Conservation (phyloP, 2,329 filamentous ascomycete species). For the Xylaria arbuscula region DNA sequence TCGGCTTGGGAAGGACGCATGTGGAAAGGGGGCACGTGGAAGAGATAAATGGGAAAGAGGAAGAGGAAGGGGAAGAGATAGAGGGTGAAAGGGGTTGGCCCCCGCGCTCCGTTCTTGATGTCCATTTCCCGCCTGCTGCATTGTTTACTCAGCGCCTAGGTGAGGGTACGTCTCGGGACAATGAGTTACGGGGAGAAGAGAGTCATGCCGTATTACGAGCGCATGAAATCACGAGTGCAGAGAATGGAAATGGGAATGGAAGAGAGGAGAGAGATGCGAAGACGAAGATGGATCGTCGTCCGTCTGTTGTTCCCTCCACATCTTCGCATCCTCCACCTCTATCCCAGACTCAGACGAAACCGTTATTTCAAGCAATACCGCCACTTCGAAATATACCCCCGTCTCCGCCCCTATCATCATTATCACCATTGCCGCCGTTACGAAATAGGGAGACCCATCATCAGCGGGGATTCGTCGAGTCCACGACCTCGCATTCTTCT, state of each 20-base stretch:
- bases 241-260: not conserved
- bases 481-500: too few species aligned
- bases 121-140: slow-evolving; percentile 39
- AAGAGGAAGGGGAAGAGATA: slow-evolving; percentile 5
- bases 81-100: not conserved
- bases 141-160: not conserved
- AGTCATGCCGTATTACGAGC: not conserved
- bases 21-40: not conserved
- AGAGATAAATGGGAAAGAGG: slow-evolving; percentile 1
- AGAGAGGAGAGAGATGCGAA: too few species aligned
- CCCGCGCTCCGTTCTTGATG: slow-evolving; percentile 46
- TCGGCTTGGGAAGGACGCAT: slow-evolving; percentile 17
- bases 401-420: too few species aligned
- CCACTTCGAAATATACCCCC: too few species aligned
- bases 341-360: slow-evolving; percentile 13
- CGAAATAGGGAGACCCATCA: too few species aligned
- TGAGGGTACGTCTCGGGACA: not conserved
- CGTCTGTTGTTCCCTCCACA: slow-evolving; percentile 1
- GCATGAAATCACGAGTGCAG: not conserved
- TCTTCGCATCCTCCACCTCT: not conserved
- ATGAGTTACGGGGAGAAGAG: not conserved
- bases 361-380: not conserved
- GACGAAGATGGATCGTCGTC: too few species aligned
- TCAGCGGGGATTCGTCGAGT: too few species aligned
- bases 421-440: too few species aligned